Base-by-base conservation (phyloP, 2,329 filamentous ascomycete genomes). In the Cladosporium sphaerospermum region DNA sequence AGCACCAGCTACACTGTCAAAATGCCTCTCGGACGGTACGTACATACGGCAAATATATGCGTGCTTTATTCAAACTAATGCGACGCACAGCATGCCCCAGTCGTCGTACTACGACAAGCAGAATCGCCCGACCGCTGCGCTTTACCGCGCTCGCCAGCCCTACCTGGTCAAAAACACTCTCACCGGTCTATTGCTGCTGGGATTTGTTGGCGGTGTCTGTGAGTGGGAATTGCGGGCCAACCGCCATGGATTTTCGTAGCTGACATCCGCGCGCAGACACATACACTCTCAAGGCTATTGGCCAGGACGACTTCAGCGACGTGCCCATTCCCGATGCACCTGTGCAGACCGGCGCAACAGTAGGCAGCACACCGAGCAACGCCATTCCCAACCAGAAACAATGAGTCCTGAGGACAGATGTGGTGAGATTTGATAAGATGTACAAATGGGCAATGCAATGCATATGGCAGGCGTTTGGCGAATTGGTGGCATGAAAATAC, bases 281-380 rank as follows among this genome's bases (percentile, higher is more conserved):
- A 52, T 88, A 81, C 69, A 88, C 85, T 40, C 86, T 99, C 67
- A 81, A 78, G 60, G 89, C 89, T 52, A 88, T 99, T 66, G 89
- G 92, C 41, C 93, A 97, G 73, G 93, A 97, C 71, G 89, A 96
- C 61, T 99, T 99, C 74, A 88, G 91, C 54, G 93, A 99, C 68
- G 91, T 97, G 63, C 85, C 89, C 68, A 85, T 97, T 36, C 93
- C 93, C 28, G 87, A 89, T 68, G 76, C 80, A 49, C 85, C 88
- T 45, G 70, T 73, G 46, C 73, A 78, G 55, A 70, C 75, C n/a
- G 64, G 59, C 52, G 56, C 52, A 1, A 56, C 54, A 23, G 53
- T 54, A 13, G 47, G 42, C 2, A 48, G 46, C 46, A 49, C 52
- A 8, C 39, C 45, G 4, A 50, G 40, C 18, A 37, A 39, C 14